Conservation (phyloP, 2,329 filamentous ascomycete genomes). For the Mycosphaerelloides madeirae region DNA sequence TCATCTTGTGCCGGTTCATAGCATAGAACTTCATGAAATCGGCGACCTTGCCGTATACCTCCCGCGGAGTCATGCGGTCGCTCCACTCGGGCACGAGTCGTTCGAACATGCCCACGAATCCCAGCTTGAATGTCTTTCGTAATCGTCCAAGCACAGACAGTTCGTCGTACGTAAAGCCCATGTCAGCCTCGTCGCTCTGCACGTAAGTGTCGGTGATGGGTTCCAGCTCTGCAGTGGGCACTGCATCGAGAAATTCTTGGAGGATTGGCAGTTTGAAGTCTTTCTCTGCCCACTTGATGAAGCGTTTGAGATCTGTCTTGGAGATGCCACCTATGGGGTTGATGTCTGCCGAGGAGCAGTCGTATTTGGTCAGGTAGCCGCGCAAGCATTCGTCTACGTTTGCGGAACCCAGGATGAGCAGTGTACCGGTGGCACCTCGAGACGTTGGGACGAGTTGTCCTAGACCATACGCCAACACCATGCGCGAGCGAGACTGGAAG, state of each 20-base stretch:
- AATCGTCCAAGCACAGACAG: constrained; percentile 50
- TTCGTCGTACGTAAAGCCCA: constrained; percentile 52
- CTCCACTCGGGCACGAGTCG: constrained; percentile 50
- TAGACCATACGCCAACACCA: constrained; percentile 62
- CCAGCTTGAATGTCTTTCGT: constrained; percentile 52
- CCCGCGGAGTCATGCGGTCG: constrained; percentile 30
- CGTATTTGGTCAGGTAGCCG: constrained; percentile 68
- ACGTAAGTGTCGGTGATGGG: constrained; percentile 61
- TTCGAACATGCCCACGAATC: constrained; percentile 52
- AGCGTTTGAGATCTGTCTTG: constrained; percentile 66
- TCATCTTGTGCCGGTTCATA: constrained; percentile 63
- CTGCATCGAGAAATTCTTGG: constrained; percentile 58
- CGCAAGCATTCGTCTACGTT: constrained; percentile 60
- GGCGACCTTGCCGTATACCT: constrained; percentile 41
- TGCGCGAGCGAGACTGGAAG: constrained; percentile 61
- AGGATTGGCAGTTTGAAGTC: constrained; percentile 62
- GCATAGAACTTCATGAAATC: constrained; percentile 53
- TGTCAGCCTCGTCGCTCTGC: constrained; percentile 54
- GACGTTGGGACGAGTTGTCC: constrained; percentile 59
- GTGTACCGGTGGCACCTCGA: constrained; percentile 53
- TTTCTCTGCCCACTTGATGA: constrained; percentile 60
- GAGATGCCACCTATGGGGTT: constrained; percentile 61
- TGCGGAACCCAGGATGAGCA: constrained; percentile 63
- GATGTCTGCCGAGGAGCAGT: constrained; percentile 52
- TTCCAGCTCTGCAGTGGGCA: constrained; percentile 50